Evolutionary conservation across 306 rosid species (phyloP).

Genomic region (Macrotyloma uniflorum): DNA sequence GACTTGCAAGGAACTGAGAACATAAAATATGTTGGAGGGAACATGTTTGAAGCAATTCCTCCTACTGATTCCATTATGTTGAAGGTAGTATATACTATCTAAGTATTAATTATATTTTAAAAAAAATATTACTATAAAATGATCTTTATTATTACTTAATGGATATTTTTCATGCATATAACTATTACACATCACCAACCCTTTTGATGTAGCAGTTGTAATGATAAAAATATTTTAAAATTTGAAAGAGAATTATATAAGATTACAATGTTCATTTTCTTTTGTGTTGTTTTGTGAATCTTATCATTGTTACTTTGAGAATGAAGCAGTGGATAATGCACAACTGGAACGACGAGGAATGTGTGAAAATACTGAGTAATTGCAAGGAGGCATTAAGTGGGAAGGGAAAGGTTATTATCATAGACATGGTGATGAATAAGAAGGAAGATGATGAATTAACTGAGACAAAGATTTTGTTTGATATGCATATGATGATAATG

Average conservation of each 20-base stretch:
- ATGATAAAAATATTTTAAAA: too few relatives aligned
- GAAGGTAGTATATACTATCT: background rate
- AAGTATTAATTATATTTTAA: background rate
- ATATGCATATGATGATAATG: conserved; percentile 34
- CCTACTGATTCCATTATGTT: conserved; percentile 4
- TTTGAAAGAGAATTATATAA: too few relatives aligned
- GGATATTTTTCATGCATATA: too few relatives aligned
- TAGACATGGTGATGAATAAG: conserved; percentile 49
- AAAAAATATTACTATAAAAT: too few relatives aligned
- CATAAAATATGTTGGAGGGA: conserved; percentile 28
- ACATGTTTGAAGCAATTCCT: conserved; percentile 37
- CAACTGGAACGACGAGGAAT: conserved; percentile 56
- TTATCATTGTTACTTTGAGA: background rate
- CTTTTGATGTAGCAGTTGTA: too few relatives aligned
- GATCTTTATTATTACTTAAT: too few relatives aligned
- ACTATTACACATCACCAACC: too few relatives aligned
- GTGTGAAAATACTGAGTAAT: conserved; percentile 44
- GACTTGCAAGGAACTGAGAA: conserved; percentile 15
- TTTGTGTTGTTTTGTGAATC: too few relatives aligned
- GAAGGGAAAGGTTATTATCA: conserved; percentile 44
- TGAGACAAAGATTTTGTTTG: conserved; percentile 39
- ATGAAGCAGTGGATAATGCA: conserved; percentile 48
- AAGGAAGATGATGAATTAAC: conserved; percentile 24
- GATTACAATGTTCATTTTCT: too few relatives aligned
- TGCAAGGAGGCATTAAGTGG: conserved; percentile 46